Conservation (phyloP, 148 eudicot species). For the Pouteria glomerata region DNA sequence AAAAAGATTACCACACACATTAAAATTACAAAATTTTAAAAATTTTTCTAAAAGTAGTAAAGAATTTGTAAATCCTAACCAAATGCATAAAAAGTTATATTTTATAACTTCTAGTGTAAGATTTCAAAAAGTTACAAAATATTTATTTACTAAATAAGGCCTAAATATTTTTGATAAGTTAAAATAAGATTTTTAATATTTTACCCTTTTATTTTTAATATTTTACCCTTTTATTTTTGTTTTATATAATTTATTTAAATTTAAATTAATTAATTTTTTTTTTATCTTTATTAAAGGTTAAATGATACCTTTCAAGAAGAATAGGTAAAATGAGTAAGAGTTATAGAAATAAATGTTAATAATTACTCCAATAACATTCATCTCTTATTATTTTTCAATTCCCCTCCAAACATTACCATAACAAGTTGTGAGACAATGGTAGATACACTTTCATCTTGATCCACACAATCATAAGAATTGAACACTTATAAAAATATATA, state of each 20-base stretch:
- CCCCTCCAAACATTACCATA: background rate
- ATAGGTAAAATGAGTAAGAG: background rate
- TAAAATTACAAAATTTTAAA: too few relatives aligned
- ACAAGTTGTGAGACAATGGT: background rate
- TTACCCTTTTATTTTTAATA: too few relatives aligned
- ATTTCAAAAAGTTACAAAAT: too few relatives aligned
- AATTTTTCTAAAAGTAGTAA: too few relatives aligned
- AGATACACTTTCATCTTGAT: background rate
- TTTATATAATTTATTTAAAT: too few relatives aligned
- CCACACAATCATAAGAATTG: background rate
- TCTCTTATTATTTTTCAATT: background rate
- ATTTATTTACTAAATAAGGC: background rate
- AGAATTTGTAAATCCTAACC: background rate
- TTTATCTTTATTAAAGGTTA: background rate
- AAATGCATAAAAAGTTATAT: too few relatives aligned
- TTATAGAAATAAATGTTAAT: background rate
- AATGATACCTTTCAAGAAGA: background rate
- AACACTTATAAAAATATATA: too few relatives aligned
- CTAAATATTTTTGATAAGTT: too few relatives aligned
- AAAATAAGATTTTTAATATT: background rate
- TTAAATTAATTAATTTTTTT: too few relatives aligned
- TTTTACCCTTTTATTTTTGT: too few relatives aligned
- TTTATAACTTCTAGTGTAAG: too few relatives aligned
- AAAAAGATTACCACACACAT: background rate
- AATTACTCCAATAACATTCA: too few relatives aligned